Conservation (phyloP, 1,284 basidiomycete genomes). For the Xerocomus minutiporus region DNA sequence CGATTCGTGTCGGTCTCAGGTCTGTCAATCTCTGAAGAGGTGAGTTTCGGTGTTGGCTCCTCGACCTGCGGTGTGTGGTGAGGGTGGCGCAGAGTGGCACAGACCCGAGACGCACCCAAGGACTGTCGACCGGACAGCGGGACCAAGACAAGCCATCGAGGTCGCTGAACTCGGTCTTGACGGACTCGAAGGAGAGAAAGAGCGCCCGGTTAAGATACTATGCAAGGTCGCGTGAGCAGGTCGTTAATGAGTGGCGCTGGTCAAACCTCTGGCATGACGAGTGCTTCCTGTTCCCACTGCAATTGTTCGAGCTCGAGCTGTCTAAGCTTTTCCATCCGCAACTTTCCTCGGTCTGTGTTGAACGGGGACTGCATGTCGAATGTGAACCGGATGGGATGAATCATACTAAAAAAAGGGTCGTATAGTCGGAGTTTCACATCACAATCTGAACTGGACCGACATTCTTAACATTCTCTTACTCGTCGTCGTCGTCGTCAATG, state of each 20-base stretch:
- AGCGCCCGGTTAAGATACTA: conserved; percentile 41
- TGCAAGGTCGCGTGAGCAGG: conserved; percentile 7
- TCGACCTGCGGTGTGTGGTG: conserved; percentile 19
- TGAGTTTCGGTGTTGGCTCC: conserved; percentile 29
- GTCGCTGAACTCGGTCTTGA: conserved; percentile 47
- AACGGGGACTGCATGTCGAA: conserved; percentile 17
- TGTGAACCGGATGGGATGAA: neutral
- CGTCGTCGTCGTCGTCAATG: neutral
- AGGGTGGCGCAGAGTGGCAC: conserved; percentile 2
- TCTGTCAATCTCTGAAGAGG: conserved; percentile 21
- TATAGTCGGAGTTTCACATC: conserved; percentile 7
- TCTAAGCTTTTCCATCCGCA: conserved; percentile 31
- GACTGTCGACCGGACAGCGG: conserved; percentile 20
- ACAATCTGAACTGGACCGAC: conserved; percentile 8
- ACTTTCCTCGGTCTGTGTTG: conserved; percentile 22
- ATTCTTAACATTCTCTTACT: neutral
- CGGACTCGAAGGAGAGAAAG: conserved; percentile 38
- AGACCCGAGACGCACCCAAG: conserved; percentile 22
- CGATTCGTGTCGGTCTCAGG: conserved; percentile 4
- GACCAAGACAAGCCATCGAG: conserved; percentile 47
- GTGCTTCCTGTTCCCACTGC: conserved; percentile 45
- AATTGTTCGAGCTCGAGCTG: conserved; percentile 44
- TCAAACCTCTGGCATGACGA: conserved; percentile 47
- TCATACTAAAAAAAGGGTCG: neutral
- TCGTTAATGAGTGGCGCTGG: no score